Evolutionary conservation across 805 yeast species (phyloP).

Genomic region (Kazachstania africana): DNA sequence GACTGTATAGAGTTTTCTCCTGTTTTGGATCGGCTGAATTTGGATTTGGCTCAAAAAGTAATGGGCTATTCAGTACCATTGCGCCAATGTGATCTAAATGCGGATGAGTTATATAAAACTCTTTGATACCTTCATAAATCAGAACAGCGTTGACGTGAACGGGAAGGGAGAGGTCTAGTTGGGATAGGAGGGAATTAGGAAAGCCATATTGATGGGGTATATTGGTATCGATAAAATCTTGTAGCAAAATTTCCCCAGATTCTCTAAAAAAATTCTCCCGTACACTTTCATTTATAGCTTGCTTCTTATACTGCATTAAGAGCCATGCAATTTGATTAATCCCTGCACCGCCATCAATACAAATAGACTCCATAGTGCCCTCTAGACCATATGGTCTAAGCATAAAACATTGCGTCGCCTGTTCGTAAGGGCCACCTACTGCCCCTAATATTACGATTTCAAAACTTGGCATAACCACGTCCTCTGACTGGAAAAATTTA

Average conservation of each 20-base stretch:
- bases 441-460: slow-evolving; percentile 64
- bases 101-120: slow-evolving; percentile 60
- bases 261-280: too few relatives aligned
- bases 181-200: slow-evolving; percentile 5
- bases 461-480: slow-evolving; percentile 29
- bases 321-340: slow-evolving; percentile 35
- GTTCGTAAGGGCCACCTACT: slow-evolving; percentile 77
- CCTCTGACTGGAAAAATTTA: too few relatives aligned
- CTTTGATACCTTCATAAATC: slow-evolving; percentile 29
- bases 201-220: slow-evolving; percentile 20
- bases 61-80: slow-evolving; percentile 60
- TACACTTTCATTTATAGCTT: not conserved
- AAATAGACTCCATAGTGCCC: slow-evolving; percentile 30
- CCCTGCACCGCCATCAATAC: slow-evolving; percentile 77
- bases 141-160: slow-evolving; percentile 17
- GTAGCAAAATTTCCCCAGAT: too few relatives aligned
- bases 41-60: slow-evolving; percentile 12
- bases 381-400: slow-evolving; percentile 38
- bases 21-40: slow-evolving; percentile 17
- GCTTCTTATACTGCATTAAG: not conserved
- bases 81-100: slow-evolving; percentile 75
- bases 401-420: slow-evolving; percentile 54
- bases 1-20: slow-evolving; percentile 42
- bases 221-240: slow-evolving; percentile 10
- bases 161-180: slow-evolving; percentile 1